These are phyloP conservation scores for Cucurbita pepo DNA, from an alignment of 306 rosid genomes.

Conservation along the genomic window DNA sequence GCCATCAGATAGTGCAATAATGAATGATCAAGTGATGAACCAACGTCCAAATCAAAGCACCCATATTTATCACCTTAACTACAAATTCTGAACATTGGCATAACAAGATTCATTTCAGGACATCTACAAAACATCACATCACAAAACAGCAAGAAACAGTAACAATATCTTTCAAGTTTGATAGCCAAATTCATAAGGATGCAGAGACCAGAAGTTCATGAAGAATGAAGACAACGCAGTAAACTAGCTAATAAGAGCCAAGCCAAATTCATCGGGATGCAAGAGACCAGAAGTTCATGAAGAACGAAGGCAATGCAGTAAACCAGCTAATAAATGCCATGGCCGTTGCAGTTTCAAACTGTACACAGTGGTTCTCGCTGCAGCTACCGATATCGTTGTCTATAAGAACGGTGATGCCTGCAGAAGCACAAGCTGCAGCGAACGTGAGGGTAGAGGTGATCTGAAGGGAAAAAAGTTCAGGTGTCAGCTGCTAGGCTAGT, in stretches of 20 bases:
- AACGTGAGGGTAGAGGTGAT: conserved; percentile 74
- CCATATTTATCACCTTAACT: background rate
- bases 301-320: conserved; percentile 57
- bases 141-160: background rate
- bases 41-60: background rate
- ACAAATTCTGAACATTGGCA: background rate
- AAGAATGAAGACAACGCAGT: conserved; percentile 61
- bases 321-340: conserved; percentile 89
- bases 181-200: background rate
- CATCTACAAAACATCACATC: background rate
- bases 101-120: background rate
- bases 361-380: conserved; percentile 47
- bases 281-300: conserved; percentile 76
- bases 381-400: conserved; percentile 68
- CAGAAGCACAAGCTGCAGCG: conserved; percentile 96
- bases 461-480: conserved; percentile 22
- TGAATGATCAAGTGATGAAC: background rate
- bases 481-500: background rate
- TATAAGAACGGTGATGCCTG: conserved; percentile 82
- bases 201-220: conserved; percentile 77
- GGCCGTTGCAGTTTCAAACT: conserved; percentile 77
- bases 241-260: conserved; percentile 85
- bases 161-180: background rate
- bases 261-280: conserved; percentile 9
- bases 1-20: background rate